These are phyloP conservation scores for Aspergillus hiratsukae DNA, from an alignment of 2,329 filamentous ascomycete genomes.

Conservation along the genomic window DNA sequence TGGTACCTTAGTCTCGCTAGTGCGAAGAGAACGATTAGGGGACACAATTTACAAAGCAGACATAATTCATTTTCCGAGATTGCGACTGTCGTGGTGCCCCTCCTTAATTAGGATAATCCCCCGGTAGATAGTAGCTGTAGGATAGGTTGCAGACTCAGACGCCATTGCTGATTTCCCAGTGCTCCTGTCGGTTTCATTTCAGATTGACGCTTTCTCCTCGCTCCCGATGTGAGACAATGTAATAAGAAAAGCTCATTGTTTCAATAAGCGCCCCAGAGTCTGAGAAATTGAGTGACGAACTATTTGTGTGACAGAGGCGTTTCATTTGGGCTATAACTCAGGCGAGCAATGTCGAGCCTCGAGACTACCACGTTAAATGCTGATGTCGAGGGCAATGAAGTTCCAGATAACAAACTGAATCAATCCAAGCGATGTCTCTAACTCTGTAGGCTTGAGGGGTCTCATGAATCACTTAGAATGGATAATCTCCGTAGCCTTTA, in stretches of 20 bases:
- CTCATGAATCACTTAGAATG: not conserved
- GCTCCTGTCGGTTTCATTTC: not conserved
- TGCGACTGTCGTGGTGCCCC: too few species aligned
- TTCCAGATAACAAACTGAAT: not conserved
- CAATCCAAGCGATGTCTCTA: not conserved
- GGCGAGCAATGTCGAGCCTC: not conserved
- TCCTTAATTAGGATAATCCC: too few species aligned
- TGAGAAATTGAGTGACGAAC: not conserved
- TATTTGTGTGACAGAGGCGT: not conserved
- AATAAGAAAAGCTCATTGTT: constrained; percentile 4
- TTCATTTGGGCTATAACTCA: not conserved
- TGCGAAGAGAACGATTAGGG: too few species aligned
- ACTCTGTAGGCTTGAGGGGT: not conserved
- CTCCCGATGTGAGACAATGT: constrained; percentile 7
- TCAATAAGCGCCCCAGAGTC: not conserved
- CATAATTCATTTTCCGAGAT: too few species aligned
- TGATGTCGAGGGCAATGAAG: not conserved
- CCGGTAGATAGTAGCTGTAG: too few species aligned
- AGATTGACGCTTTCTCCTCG: constrained; percentile 6
- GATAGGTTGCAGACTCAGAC: not conserved
- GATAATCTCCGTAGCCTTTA: not conserved
- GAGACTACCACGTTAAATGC: not conserved
- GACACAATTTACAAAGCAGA: not conserved
- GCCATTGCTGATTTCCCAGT: not conserved
- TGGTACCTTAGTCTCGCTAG: too few species aligned